A percentile compares a stretch with the other conserved stretches of the same genome.
phyloP scores from a whole-genome alignment of 106 monocot genomes.

The Iris macrosiphon region DNA sequence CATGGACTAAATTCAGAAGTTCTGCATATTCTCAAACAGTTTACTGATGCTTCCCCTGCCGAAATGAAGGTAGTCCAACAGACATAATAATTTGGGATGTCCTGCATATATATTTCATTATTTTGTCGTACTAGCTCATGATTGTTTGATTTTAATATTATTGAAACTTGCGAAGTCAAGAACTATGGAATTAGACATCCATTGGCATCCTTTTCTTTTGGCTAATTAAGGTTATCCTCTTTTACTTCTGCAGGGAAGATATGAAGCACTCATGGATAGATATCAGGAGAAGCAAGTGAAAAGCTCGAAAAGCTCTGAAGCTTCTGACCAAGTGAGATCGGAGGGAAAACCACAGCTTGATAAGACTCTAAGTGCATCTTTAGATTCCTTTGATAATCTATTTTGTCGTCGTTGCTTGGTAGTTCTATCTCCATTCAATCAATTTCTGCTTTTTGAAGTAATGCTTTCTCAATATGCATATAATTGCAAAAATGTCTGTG shows the following conservation, averaged over 20 bases:
- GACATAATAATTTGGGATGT: background rate
- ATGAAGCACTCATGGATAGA: constrained; percentile 45
- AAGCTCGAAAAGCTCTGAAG: constrained; percentile 14
- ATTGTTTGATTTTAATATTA: no score
- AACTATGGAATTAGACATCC: no score
- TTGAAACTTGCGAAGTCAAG: no score
- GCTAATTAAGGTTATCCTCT: background rate
- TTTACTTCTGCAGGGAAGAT: constrained; percentile 63
- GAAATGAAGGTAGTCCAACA: constrained; percentile 61
- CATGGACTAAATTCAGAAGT: constrained; percentile 61
- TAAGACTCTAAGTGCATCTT: constrained; percentile 63
- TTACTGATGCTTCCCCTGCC: constrained; percentile 50
- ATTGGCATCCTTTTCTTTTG: no score
- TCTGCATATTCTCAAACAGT: constrained; percentile 44
- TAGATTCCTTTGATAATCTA: constrained; percentile 97
- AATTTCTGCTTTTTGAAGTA: no score
- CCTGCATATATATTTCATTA: no score
- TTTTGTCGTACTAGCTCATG: no score
- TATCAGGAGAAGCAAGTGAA: constrained; percentile 23
- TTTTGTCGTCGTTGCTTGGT: constrained; percentile 98
- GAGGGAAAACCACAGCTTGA: constrained; percentile 36
- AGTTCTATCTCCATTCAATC: constrained; percentile 7
- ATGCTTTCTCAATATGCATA: background rate
- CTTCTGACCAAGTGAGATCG: constrained; percentile 21
- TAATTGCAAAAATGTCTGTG: background rate